Base-by-base conservation (phyloP, 2,329 filamentous ascomycete species). In the Fusarium sp. region DNA sequence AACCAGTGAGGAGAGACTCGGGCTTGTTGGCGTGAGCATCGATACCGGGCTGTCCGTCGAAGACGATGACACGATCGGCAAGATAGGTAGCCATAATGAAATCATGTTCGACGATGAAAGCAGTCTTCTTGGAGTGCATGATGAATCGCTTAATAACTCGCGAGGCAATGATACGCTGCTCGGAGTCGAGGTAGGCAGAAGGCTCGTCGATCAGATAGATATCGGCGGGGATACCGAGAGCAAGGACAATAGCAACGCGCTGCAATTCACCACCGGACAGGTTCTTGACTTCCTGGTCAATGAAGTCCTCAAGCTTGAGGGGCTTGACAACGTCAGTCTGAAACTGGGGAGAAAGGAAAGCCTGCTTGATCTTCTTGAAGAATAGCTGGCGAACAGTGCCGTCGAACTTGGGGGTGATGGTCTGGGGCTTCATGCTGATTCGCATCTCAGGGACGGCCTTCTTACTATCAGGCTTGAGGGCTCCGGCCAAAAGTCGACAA, bases 71-170 rank as follows among this genome's bases (percentile, higher is more conserved):
- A 72, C 96, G 92, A 77, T 99, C 96, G 43, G 96, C 88, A 51
- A 89, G 84, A 72, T 88, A 88, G 18, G 86, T 89, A 43, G 87
- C 88, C 94, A 98, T 97, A 84, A 98, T 97, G 85, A 99, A 98
- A 87, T 99, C 96, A 91, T 99, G 96, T 89, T 99, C 96, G 79
- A 99, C 95, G 72, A 99, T 90, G 80, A 99, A 99, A 49, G 96
- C 96, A 1, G 96, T 99, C 89, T 98, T 98, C 90, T 98, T 98
- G 75, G 94, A 90, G 85, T 99, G 95, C 96, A 99, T 99, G 82
- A 99, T 99, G 87, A 97, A 99, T 72, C 96, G 91, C 87, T 99
- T 99, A 84, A 99, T 99, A 78, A 99, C 96, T 77, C 94, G 91
- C 43, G 95, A 91, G 65, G 94, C 95, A 74, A 99, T 90, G 77